Conservation (phyloP, 1,284 basidiomycete species). For the Heterobasidion occidentale region DNA sequence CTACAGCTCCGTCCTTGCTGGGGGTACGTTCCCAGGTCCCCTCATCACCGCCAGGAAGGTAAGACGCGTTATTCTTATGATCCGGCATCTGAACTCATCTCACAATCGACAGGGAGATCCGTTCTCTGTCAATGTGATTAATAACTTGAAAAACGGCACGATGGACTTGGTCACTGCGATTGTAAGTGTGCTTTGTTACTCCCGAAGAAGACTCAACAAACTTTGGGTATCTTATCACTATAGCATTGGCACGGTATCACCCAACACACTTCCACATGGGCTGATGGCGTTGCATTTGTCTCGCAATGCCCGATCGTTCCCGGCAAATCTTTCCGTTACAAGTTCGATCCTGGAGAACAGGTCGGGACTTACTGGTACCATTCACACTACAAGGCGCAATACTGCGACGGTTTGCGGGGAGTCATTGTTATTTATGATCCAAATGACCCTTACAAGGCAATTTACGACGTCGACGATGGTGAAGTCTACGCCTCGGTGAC, state of each 20-base stretch:
- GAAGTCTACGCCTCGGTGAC: neutral
- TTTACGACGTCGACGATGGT: conserved; percentile 8
- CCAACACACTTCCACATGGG: conserved; percentile 23
- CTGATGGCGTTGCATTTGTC: conserved; percentile 27
- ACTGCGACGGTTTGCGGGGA: conserved; percentile 16
- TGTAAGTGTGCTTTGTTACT: conserved; percentile 12
- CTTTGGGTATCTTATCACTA: neutral
- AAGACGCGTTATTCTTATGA: neutral
- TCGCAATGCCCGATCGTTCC: conserved; percentile 38
- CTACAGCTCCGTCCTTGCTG: conserved; percentile 18
- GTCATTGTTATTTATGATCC: conserved; percentile 9
- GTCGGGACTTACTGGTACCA: conserved; percentile 33
- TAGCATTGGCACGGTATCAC: conserved; percentile 11
- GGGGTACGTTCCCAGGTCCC: conserved; percentile 20
- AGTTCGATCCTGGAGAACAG: neutral
- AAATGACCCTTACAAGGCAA: neutral
- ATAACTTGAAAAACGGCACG: conserved; percentile 21
- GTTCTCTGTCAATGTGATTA: conserved; percentile 23
- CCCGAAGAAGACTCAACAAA: neutral
- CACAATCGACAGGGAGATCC: conserved; percentile 14
- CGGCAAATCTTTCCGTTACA: conserved; percentile 8
- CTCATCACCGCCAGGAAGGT: conserved; percentile 20
- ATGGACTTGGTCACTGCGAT: conserved; percentile 26
- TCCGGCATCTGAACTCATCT: neutral
- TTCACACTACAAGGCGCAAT: conserved; percentile 25